These are phyloP conservation scores for Simplicillium aogashimaense DNA, from an alignment of 2,329 filamentous ascomycete genomes.

Conservation along the genomic window DNA sequence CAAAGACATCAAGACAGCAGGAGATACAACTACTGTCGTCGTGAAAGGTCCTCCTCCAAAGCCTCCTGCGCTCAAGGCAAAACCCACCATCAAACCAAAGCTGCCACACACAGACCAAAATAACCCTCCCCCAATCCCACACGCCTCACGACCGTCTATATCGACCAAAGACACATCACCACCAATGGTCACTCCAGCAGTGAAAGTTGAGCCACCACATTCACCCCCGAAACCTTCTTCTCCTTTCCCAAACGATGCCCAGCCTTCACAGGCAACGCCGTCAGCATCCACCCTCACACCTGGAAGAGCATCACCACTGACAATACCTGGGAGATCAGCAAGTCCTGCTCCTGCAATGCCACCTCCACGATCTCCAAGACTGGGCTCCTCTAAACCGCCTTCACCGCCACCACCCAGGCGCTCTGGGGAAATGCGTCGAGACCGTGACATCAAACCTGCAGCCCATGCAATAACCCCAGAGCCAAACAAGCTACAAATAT, in stretches of 20 bases:
- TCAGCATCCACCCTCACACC: slow-evolving; percentile 30
- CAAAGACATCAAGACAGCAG: slow-evolving; percentile 27
- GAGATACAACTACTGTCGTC: slow-evolving; percentile 20
- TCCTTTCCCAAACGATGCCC: slow-evolving; percentile 27
- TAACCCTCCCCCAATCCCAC: slow-evolving; percentile 10
- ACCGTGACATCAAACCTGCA: slow-evolving; percentile 23
- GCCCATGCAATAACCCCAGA: slow-evolving; percentile 16
- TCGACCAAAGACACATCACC: slow-evolving; percentile 13
- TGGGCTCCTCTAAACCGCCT: slow-evolving; percentile 40
- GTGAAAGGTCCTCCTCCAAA: slow-evolving; percentile 18
- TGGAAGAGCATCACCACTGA: slow-evolving; percentile 33
- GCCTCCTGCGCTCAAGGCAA: slow-evolving; percentile 15
- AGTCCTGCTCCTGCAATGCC: slow-evolving; percentile 35
- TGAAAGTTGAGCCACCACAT: slow-evolving; percentile 59
- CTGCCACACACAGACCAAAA: neutral
- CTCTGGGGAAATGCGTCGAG: slow-evolving; percentile 47
- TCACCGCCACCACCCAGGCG: slow-evolving; percentile 55
- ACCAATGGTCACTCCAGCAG: slow-evolving; percentile 37
- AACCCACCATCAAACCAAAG: slow-evolving; percentile 32
- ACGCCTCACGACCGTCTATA: slow-evolving; percentile 14
- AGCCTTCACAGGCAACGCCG: slow-evolving; percentile 38
- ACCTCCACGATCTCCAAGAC: slow-evolving; percentile 32
- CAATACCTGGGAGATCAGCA: slow-evolving; percentile 43
- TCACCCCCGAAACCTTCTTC: slow-evolving; percentile 50
- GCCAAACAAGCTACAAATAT: neutral